These are phyloP conservation scores for Centaurea solstitialis DNA, from an alignment of 129 eudicot genomes.

Conservation along the genomic window DNA sequence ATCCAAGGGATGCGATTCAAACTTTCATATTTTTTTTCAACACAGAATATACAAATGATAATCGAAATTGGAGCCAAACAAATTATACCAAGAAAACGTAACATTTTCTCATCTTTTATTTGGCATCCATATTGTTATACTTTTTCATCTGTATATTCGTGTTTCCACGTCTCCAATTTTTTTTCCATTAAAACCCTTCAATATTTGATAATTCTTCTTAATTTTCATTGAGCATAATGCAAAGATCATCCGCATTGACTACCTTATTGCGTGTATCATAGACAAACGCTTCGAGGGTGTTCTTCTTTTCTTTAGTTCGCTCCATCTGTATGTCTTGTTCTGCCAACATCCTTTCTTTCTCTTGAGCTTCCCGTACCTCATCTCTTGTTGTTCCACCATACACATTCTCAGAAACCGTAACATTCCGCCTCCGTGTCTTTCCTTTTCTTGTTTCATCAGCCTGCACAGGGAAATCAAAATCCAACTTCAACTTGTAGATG, in stretches of 20 bases:
- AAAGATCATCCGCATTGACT: not conserved
- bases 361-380: constrained; percentile 65
- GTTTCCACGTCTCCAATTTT: not conserved
- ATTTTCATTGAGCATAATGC: not conserved
- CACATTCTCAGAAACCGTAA: constrained; percentile 48
- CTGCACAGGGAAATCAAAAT: constrained; percentile 30
- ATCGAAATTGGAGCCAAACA: not conserved
- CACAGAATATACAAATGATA: too few relatives aligned
- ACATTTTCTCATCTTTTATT: not conserved
- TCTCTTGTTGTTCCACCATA: constrained; percentile 51
- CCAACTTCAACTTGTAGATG: not conserved
- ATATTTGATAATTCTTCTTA: not conserved
- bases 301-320: constrained; percentile 91
- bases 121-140: not conserved
- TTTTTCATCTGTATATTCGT: not conserved
- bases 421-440: constrained; percentile 44
- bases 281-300: constrained; percentile 83
- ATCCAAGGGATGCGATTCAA: not conserved
- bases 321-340: constrained; percentile 83
- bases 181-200: not conserved
- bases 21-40: not conserved
- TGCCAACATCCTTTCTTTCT: constrained; percentile 58
- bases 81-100: not conserved
- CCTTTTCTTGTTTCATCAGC: constrained; percentile 46
- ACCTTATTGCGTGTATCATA: constrained; percentile 95